Percentiles rank a stretch among this genome's conserved stretches.
phyloP scores from a whole-genome alignment of 1,139 yeast species.

The Suhomyces kunorum region DNA sequence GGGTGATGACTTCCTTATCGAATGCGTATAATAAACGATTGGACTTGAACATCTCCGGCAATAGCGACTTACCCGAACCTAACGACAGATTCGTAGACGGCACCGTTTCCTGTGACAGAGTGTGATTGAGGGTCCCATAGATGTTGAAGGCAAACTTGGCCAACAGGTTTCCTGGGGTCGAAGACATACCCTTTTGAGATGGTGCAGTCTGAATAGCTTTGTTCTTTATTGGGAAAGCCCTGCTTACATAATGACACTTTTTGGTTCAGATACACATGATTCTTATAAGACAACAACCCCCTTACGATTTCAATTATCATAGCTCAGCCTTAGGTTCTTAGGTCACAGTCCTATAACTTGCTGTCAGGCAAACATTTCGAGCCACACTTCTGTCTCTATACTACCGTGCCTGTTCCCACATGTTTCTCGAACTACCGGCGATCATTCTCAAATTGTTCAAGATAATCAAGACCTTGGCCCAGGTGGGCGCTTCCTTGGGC shows the following conservation, averaged over 20 bases:
- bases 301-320: too few species aligned
- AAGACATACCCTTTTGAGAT: conserved; percentile 4
- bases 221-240: background rate
- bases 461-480: conserved; percentile 16
- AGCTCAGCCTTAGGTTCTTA: too few species aligned
- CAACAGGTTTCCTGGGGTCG: conserved; percentile 17
- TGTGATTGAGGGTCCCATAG: conserved; percentile 29
- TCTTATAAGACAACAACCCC: too few species aligned
- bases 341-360: too few species aligned
- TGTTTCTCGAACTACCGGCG: conserved; percentile 11
- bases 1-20: conserved; percentile 35
- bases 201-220: background rate
- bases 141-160: conserved; percentile 41
- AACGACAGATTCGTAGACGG: conserved; percentile 17
- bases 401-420: background rate
- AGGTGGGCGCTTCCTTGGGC: conserved; percentile 39
- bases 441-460: conserved; percentile 13
- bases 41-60: conserved; percentile 10
- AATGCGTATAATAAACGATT: conserved; percentile 25
- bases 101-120: conserved; percentile 14
- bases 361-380: too few species aligned
- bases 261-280: background rate
- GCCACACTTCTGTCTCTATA: too few species aligned
- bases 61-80: conserved; percentile 13
- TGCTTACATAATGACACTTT: background rate